Evolutionary conservation across 129 eudicot species (phyloP).

Genomic region (Saposhnikovia divaricata): DNA sequence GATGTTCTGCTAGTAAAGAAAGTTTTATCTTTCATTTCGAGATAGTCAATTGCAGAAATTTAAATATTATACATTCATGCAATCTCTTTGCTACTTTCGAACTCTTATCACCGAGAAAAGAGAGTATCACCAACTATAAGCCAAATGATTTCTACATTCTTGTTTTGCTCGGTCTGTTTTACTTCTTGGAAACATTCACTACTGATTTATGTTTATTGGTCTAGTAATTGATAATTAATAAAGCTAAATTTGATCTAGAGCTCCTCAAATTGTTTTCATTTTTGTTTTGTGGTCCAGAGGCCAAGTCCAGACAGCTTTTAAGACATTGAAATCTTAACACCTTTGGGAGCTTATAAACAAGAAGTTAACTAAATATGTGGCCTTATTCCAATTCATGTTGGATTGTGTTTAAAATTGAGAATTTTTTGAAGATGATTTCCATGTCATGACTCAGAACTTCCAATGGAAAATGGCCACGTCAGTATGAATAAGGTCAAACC

Average conservation of each 20-base stretch:
- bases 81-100: background rate
- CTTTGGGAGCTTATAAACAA: background rate
- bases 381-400: background rate
- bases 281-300: constrained; percentile 4
- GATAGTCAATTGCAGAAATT: background rate
- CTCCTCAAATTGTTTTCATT: constrained; percentile 4
- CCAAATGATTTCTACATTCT: background rate
- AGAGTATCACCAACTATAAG: background rate
- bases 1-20: constrained; percentile 9
- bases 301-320: background rate
- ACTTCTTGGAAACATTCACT: background rate
- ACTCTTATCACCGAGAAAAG: background rate
- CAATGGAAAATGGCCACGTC: background rate
- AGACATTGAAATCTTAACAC: background rate
- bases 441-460: background rate
- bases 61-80: background rate
- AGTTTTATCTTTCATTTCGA: background rate
- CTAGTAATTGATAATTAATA: background rate
- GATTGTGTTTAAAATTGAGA: background rate
- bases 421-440: background rate
- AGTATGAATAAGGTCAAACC: background rate
- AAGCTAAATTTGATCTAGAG: background rate
- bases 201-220: background rate
- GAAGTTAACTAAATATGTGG: background rate
- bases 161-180: constrained; percentile 8